Percentiles rank a stretch among this genome's conserved stretches.
Evolutionary conservation across 176 grass and related monocot genomes (phyloP).

Genomic region (Canna indica): DNA sequence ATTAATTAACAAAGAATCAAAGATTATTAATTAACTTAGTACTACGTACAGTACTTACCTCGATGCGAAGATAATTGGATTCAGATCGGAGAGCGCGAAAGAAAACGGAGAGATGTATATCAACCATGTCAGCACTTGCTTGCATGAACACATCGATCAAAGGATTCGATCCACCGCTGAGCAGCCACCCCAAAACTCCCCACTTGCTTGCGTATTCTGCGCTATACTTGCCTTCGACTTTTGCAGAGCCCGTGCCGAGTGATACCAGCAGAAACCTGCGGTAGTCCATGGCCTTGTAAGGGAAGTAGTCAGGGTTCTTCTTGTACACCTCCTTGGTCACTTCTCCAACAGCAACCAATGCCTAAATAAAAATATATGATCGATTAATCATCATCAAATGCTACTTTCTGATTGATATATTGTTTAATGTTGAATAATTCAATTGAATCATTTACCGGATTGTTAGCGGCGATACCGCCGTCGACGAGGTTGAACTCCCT

Average conservation of each 20-base stretch:
- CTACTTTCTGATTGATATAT: background rate
- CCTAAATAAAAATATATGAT: slow-evolving; percentile 47
- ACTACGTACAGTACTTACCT: slow-evolving; percentile 31
- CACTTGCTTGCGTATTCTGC: slow-evolving; percentile 52
- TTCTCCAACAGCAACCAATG: slow-evolving; percentile 67
- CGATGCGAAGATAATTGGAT: slow-evolving; percentile 77
- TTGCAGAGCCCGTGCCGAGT: slow-evolving; percentile 65
- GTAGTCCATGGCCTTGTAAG: slow-evolving; percentile 77
- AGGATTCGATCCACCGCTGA: slow-evolving; percentile 57
- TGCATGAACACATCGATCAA: slow-evolving; percentile 76
- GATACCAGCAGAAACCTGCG: slow-evolving; percentile 66
- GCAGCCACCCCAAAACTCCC: slow-evolving; percentile 64
- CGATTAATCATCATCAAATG: background rate
- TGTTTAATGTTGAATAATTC: background rate
- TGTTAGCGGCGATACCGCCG: slow-evolving; percentile 78
- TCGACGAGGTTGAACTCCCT: slow-evolving; percentile 87
- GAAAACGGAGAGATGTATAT: slow-evolving; percentile 65
- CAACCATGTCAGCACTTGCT: slow-evolving; percentile 77
- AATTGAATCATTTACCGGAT: slow-evolving; percentile 39
- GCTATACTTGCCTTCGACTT: slow-evolving; percentile 34
- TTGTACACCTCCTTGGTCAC: slow-evolving; percentile 71
- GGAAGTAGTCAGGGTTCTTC: slow-evolving; percentile 79
- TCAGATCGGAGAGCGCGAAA: slow-evolving; percentile 67
- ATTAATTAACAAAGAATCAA: slow-evolving; percentile 1
- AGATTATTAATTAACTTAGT: background rate